Conservation (phyloP, 1,284 basidiomycete species). For the Apiotrichum laibachii region DNA sequence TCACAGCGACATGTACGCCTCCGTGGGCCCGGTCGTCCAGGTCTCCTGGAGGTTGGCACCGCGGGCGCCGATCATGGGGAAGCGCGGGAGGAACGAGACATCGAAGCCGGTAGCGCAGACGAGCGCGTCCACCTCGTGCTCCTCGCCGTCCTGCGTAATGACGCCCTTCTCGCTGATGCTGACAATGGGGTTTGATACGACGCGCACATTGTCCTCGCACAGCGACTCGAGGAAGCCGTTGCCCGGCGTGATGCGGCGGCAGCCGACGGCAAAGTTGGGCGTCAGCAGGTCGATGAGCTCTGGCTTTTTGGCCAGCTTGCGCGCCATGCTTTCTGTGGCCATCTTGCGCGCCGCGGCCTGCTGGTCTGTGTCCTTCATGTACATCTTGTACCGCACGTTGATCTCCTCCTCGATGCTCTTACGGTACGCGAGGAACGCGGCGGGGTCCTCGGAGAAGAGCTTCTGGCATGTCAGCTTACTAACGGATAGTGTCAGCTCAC, state of each 20-base stretch:
- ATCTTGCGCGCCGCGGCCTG: slow-evolving; percentile 2
- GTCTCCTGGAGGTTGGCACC: slow-evolving; percentile 34
- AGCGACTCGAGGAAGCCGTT: slow-evolving; percentile 47
- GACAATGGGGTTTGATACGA: slow-evolving; percentile 24
- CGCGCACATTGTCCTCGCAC: slow-evolving; percentile 32
- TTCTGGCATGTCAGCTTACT: not conserved
- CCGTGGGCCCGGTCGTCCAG: slow-evolving; percentile 31
- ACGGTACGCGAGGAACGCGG: slow-evolving; percentile 28
- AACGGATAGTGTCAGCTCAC: too few relatives aligned
- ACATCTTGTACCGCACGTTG: slow-evolving; percentile 27
- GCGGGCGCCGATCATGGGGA: slow-evolving; percentile 29
- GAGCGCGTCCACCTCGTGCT: slow-evolving; percentile 32
- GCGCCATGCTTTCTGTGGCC: slow-evolving; percentile 22
- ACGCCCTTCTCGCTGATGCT: slow-evolving; percentile 27
- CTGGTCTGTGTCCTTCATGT: slow-evolving; percentile 16
- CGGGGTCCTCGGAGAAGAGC: slow-evolving; percentile 19
- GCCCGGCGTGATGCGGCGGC: slow-evolving; percentile 42
- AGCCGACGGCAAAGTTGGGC: slow-evolving; percentile 34
- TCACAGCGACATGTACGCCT: slow-evolving; percentile 39
- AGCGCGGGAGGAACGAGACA: slow-evolving; percentile 35
- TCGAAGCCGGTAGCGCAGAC: slow-evolving; percentile 42
- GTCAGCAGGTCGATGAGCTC: slow-evolving; percentile 29
- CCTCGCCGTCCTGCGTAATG: slow-evolving; percentile 24
- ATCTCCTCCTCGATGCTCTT: slow-evolving; percentile 35
- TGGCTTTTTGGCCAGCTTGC: slow-evolving; percentile 21